phyloP scores from a whole-genome alignment of 768 basidiomycete species.

The Russula griseocarnosa region DNA sequence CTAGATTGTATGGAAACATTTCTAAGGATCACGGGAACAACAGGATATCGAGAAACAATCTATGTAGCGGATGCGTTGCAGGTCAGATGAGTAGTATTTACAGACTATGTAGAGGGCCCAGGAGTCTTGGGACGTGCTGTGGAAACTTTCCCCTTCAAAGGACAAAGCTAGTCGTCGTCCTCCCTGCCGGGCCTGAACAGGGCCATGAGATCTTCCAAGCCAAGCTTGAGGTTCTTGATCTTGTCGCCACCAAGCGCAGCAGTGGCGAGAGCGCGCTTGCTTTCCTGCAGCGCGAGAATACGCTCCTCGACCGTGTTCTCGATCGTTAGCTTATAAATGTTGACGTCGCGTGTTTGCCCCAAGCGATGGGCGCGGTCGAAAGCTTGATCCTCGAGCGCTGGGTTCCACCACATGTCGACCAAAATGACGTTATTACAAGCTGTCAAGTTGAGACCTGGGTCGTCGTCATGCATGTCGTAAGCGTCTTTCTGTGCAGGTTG shows the following conservation, averaged over 20 bases:
- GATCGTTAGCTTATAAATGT: slow-evolving; percentile 87
- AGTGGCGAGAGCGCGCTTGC: slow-evolving; percentile 78
- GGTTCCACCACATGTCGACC: slow-evolving; percentile 95
- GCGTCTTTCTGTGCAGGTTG: background rate
- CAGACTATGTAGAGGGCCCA: background rate
- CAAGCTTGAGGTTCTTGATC: slow-evolving; percentile 77
- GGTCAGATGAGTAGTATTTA: background rate
- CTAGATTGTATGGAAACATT: background rate
- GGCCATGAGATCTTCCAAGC: slow-evolving; percentile 80
- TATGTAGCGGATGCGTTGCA: background rate
- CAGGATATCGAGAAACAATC: too few species aligned
- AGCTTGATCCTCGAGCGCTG: slow-evolving; percentile 88
- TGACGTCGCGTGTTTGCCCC: slow-evolving; percentile 82
- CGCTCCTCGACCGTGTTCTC: slow-evolving; percentile 84
- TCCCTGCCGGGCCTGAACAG: slow-evolving; percentile 60
- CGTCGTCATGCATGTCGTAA: slow-evolving; percentile 4
- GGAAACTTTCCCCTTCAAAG: background rate
- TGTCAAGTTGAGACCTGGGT: slow-evolving; percentile 78
- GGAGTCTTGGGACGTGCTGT: background rate
- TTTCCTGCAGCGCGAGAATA: slow-evolving; percentile 87
- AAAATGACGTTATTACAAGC: slow-evolving; percentile 93
- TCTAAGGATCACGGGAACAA: background rate
- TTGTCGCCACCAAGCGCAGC: slow-evolving; percentile 88
- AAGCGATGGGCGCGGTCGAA: slow-evolving; percentile 89
- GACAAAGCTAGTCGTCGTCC: slow-evolving; percentile 37